Conservation (phyloP, 148 eudicot species). For the Camellia japonica region DNA sequence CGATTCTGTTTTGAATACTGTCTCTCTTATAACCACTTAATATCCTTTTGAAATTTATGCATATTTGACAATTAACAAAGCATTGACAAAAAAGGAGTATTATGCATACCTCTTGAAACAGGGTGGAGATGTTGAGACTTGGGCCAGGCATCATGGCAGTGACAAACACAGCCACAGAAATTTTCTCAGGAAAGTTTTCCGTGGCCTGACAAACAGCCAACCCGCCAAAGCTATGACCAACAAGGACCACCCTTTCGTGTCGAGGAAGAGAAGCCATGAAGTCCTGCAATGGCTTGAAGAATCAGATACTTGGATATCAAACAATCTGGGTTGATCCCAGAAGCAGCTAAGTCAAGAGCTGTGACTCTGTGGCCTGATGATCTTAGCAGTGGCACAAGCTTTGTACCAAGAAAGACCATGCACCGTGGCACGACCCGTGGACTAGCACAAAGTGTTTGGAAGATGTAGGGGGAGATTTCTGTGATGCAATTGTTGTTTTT, state of each 20-base stretch:
- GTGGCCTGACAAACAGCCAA: constrained; percentile 6
- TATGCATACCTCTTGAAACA: neutral
- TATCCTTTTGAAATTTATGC: too few relatives aligned
- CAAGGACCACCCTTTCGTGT: constrained; percentile 5
- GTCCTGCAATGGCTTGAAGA: constrained; percentile 15
- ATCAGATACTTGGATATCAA: constrained; percentile 10
- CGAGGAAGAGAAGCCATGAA: constrained; percentile 6
- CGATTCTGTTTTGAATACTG: too few relatives aligned
- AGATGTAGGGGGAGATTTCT: too few relatives aligned
- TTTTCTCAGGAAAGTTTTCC: constrained; percentile 12
- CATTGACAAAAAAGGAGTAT: neutral
- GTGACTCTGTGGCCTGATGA: constrained; percentile 14
- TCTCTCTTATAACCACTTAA: too few relatives aligned
- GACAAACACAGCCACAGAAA: constrained; percentile 15
- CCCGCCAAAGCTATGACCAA: constrained; percentile 13
- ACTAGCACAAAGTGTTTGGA: constrained; percentile 25
- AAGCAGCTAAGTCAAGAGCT: constrained; percentile 20
- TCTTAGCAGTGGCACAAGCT: constrained; percentile 9
- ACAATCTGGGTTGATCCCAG: constrained; percentile 5
- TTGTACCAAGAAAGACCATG: constrained; percentile 40
- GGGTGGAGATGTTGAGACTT: constrained; percentile 14
- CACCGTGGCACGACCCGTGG: constrained; percentile 29
- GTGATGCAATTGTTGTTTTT: too few relatives aligned
- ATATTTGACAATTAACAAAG: neutral
- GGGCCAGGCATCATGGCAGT: constrained; percentile 15